Evolutionary conservation across 306 rosid species (phyloP).

Genomic region (Biancaea sappan): DNA sequence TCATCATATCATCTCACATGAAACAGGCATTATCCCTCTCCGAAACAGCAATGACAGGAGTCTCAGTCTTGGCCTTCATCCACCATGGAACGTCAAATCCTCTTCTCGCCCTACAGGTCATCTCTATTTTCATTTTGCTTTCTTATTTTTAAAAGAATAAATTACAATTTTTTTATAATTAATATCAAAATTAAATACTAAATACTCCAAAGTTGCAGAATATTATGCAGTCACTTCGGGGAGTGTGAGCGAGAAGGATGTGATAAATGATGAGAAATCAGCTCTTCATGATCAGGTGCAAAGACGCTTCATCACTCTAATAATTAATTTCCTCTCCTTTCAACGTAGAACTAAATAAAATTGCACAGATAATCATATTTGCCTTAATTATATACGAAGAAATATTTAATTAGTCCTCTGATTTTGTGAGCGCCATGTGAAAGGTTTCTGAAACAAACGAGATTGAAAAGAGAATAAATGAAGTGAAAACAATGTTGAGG

Average conservation of each 20-base stretch:
- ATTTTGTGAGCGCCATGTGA: background rate
- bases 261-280: background rate
- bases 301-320: background rate
- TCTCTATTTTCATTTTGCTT: background rate
- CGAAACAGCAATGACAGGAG: background rate
- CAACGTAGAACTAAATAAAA: background rate
- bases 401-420: background rate
- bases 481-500: slow-evolving; percentile 46
- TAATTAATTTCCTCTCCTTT: background rate
- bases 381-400: background rate
- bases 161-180: no score
- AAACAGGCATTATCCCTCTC: no score
- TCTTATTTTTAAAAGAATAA: no score
- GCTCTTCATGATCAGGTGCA: background rate
- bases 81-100: slow-evolving; percentile 39
- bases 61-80: slow-evolving; percentile 1
- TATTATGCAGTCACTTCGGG: background rate
- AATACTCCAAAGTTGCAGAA: no score
- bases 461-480: slow-evolving; percentile 42
- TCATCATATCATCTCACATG: no score
- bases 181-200: no score
- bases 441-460: slow-evolving; percentile 37
- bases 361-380: background rate
- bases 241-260: background rate
- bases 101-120: slow-evolving; percentile 51